Conservation (phyloP, 371 early-diverging fungal genomes). For the Mortierella sp. region DNA sequence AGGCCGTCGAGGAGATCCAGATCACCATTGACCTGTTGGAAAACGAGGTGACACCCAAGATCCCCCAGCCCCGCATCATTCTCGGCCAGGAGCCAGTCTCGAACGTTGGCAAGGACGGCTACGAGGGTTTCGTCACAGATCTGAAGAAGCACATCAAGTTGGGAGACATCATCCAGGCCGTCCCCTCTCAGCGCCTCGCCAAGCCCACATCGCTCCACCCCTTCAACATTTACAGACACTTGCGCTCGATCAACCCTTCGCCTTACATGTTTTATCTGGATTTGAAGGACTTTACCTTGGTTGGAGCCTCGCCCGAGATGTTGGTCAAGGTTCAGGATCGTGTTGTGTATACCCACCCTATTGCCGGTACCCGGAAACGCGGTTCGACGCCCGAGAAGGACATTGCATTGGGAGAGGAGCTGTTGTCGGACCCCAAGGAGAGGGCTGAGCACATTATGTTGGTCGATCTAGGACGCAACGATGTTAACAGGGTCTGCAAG, state of each 20-base stretch:
- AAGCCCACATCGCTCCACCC: constrained; percentile 92
- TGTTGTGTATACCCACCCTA: constrained; percentile 92
- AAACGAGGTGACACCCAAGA: constrained; percentile 64
- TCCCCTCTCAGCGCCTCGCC: constrained; percentile 92
- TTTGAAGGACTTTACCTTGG: constrained; percentile 90
- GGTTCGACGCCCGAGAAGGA: constrained; percentile 89
- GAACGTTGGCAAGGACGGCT: constrained; percentile 93
- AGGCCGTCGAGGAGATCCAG: constrained; percentile 74
- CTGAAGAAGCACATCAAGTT: constrained; percentile 92
- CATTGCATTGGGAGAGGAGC: constrained; percentile 83
- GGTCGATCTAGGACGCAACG: constrained; percentile 98
- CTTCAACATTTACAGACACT: constrained; percentile 95
- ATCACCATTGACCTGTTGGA: constrained; percentile 74
- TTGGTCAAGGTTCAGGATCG: constrained; percentile 92
- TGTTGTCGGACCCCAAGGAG: constrained; percentile 92
- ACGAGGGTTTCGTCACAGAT: constrained; percentile 87
- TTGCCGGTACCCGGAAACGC: constrained; percentile 96
- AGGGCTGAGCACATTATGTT: constrained; percentile 97
- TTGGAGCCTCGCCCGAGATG: constrained; percentile 98
- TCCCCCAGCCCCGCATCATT: constrained; percentile 76
- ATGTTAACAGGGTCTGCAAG: constrained; percentile 94
- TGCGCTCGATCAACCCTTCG: constrained; percentile 96
- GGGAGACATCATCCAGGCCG: constrained; percentile 98
- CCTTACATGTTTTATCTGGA: constrained; percentile 99
- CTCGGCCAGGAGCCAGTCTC: constrained; percentile 75